These are phyloP conservation scores for Patellaria atrata DNA, from an alignment of 495 filamentous ascomycete species.

Conservation along the genomic window DNA sequence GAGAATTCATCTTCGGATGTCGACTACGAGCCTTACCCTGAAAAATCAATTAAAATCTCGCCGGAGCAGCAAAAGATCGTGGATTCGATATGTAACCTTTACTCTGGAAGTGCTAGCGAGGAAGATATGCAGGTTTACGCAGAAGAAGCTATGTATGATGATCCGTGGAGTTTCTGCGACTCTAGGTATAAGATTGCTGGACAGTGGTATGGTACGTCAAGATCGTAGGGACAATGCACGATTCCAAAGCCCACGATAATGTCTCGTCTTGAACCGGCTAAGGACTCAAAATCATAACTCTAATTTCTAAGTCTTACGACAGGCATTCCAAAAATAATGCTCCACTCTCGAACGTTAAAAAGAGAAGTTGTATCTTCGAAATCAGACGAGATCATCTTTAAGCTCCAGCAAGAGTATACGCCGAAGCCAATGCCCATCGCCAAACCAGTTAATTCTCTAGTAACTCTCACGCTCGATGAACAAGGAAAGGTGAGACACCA, in stretches of 20 bases:
- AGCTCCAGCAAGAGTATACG: conserved; percentile 34
- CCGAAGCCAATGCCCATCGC: conserved; percentile 23
- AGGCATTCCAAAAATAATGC: conserved; percentile 31
- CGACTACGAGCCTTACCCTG: conserved; percentile 33
- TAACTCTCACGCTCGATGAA: conserved; percentile 30
- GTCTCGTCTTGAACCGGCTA: background rate
- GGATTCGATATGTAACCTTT: conserved; percentile 29
- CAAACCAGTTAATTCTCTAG: conserved; percentile 30
- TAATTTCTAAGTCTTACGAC: background rate
- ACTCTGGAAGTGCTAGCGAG: conserved; percentile 33
- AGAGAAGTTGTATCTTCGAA: conserved; percentile 29
- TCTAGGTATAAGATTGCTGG: conserved; percentile 36
- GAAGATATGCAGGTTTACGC: conserved; percentile 37
- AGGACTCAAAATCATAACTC: background rate
- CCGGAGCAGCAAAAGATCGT: conserved; percentile 27
- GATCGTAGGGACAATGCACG: conserved; percentile 1
- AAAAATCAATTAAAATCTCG: conserved; percentile 25
- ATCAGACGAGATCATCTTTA: conserved; percentile 28
- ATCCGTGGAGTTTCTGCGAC: conserved; percentile 37
- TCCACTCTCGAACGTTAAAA: conserved; percentile 26
- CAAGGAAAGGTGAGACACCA: conserved; percentile 35
- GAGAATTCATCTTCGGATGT: conserved; percentile 26
- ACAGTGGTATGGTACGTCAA: conserved; percentile 33
- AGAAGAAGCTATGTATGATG: conserved; percentile 33
- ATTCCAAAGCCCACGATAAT: background rate